Evolutionary conservation across 495 filamentous ascomycete genomes (phyloP).

Genomic region (Collariella sp.): DNA sequence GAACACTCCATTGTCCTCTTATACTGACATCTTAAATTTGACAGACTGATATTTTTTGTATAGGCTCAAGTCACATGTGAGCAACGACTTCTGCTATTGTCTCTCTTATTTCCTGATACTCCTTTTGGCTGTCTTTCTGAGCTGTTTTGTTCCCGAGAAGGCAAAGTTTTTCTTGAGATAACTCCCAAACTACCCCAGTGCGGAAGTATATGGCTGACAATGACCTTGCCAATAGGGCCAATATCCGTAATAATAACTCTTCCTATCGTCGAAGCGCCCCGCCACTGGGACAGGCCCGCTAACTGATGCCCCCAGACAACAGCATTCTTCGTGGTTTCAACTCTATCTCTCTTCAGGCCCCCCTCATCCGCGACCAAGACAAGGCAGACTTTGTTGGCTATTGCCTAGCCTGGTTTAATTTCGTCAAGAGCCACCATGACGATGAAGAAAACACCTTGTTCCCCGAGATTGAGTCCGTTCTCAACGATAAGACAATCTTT

Average conservation of each 20-base stretch:
- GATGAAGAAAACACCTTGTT: slow-evolving; percentile 46
- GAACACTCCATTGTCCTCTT: too few relatives aligned
- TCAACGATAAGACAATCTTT: slow-evolving; percentile 39
- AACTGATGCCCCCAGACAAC: slow-evolving; percentile 34
- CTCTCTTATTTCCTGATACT: too few relatives aligned
- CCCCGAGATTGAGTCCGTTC: slow-evolving; percentile 42
- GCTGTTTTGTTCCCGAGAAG: too few relatives aligned
- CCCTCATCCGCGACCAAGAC: slow-evolving; percentile 33
- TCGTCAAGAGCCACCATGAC: slow-evolving; percentile 47
- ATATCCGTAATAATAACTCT: too few relatives aligned
- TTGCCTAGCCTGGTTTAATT: slow-evolving; percentile 41
- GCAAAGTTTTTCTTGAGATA: too few relatives aligned
- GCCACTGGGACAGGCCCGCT: background rate
- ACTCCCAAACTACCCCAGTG: too few relatives aligned
- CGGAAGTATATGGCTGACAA: too few relatives aligned
- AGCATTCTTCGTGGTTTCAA: slow-evolving; percentile 52
- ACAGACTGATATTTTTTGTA: slow-evolving; percentile 43
- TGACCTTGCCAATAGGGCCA: too few relatives aligned
- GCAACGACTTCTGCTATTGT: too few relatives aligned
- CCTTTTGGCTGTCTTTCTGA: too few relatives aligned
- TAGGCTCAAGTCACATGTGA: slow-evolving; percentile 52
- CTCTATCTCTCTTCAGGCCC: slow-evolving; percentile 48
- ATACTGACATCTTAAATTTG: background rate
- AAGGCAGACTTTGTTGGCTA: slow-evolving; percentile 45
- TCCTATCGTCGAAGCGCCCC: too few relatives aligned